A percentile compares a stretch with the other conserved stretches of the same genome.
Conservation (phyloP, 2,329 filamentous ascomycete genomes). For the Diaporthe ilicicola region DNA sequence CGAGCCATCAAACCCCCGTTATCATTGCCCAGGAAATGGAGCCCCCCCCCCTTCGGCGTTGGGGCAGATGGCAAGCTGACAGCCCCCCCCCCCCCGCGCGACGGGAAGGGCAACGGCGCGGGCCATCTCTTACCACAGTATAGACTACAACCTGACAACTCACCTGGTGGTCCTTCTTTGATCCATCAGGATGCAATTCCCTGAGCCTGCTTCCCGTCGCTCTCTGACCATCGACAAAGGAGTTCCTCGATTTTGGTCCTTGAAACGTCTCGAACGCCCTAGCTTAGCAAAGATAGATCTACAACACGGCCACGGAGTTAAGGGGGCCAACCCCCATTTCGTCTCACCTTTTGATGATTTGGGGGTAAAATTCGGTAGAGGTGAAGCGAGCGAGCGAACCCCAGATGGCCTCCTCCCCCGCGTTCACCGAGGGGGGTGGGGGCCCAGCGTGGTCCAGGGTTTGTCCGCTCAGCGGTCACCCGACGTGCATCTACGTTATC, state of each 20-base stretch:
- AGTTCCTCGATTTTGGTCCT: neutral
- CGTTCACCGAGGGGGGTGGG: neutral
- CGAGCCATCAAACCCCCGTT: neutral
- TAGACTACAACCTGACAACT: neutral
- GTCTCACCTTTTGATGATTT: conserved; percentile 14
- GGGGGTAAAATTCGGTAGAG: neutral
- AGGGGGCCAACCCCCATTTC: neutral
- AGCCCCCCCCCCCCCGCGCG: neutral
- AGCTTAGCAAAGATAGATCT: neutral
- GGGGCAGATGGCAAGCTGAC: neutral
- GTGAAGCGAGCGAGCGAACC: conserved; percentile 14
- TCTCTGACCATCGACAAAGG: neutral
- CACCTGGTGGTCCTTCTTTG: conserved; percentile 8
- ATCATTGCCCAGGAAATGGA: neutral
- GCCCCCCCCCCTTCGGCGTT: neutral
- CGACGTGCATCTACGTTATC: neutral
- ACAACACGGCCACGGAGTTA: neutral
- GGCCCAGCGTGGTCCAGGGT: neutral
- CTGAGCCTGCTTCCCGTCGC: neutral
- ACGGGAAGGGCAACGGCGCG: conserved; percentile 22
- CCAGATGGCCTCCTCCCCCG: neutral
- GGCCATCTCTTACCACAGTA: conserved; percentile 14
- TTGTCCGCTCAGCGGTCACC: conserved; percentile 20
- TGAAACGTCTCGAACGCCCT: neutral
- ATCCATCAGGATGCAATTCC: conserved; percentile 10